Percentiles rank a stretch among this genome's conserved stretches.
These are phyloP conservation scores for Aristolochia contorta DNA, from an alignment of 164 flowering plant genomes.

Conservation along the genomic window DNA sequence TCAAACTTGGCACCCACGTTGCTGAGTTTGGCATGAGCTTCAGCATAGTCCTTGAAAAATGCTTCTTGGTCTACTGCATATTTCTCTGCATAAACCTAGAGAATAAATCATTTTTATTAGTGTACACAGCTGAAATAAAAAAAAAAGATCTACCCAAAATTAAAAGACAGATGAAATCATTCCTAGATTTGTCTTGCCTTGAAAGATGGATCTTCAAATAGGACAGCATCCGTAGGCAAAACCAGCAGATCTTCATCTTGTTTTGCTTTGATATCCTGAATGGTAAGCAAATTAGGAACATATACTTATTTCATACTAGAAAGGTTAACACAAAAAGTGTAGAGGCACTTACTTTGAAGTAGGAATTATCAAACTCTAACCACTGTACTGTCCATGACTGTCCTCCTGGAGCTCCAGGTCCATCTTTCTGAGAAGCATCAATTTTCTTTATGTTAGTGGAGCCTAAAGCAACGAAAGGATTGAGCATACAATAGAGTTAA, in stretches of 20 bases:
- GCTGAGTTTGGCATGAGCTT: constrained; percentile 98
- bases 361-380: constrained; percentile 97
- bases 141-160: too few relatives aligned
- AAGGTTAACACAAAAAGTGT: too few relatives aligned
- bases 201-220: constrained; percentile 93
- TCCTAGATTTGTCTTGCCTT: constrained; percentile 34
- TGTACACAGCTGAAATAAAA: too few relatives aligned
- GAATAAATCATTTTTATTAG: not conserved
- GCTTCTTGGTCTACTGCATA: constrained; percentile 82
- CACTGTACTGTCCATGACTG: constrained; percentile 96
- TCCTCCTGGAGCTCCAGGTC: constrained; percentile 98
- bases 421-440: constrained; percentile 66
- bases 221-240: constrained; percentile 92
- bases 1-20: constrained; percentile 94
- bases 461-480: too few relatives aligned
- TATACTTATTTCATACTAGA: not conserved
- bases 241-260: constrained; percentile 82
- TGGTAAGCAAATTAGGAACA: too few relatives aligned
- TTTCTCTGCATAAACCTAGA: constrained; percentile 91
- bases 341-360: constrained; percentile 58
- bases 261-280: constrained; percentile 82
- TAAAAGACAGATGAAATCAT: not conserved
- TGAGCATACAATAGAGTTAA: too few relatives aligned
- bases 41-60: constrained; percentile 95
- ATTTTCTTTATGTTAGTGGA: not conserved